These are phyloP conservation scores for Bruguiera sexangula DNA, from an alignment of 345 rosid genomes.

Conservation along the genomic window DNA sequence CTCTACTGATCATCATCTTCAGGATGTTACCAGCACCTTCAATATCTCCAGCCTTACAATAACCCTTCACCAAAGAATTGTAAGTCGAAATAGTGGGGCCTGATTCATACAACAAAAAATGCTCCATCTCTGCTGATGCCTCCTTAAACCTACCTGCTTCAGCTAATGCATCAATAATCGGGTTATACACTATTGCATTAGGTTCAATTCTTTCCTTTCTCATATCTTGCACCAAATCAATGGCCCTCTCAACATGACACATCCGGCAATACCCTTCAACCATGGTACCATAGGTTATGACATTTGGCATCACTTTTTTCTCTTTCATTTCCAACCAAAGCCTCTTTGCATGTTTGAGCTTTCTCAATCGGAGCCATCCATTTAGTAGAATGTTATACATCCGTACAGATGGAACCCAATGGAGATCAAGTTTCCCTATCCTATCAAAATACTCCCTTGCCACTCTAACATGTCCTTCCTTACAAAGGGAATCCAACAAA, in stretches of 20 bases:
- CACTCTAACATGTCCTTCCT: conserved; percentile 65
- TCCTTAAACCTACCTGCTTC: conserved; percentile 72
- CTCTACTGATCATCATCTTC: conserved; percentile 69
- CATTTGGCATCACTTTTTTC: conserved; percentile 48
- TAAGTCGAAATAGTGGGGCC: conserved; percentile 73
- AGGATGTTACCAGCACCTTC: conserved; percentile 65
- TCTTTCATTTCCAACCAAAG: conserved; percentile 66
- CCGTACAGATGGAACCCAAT: conserved; percentile 58
- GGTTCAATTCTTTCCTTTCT: conserved; percentile 56
- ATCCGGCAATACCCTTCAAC: conserved; percentile 76
- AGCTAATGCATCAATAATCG: conserved; percentile 73
- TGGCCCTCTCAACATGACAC: conserved; percentile 31
- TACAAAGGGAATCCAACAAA: conserved; percentile 78
- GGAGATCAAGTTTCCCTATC: conserved; percentile 27
- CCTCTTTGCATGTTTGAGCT: conserved; percentile 63
- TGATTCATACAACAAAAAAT: conserved; percentile 52
- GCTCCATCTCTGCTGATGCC: conserved; percentile 66
- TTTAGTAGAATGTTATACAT: conserved; percentile 66
- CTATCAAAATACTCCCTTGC: conserved; percentile 49
- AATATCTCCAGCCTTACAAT: conserved; percentile 70
- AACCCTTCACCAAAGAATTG: conserved; percentile 75
- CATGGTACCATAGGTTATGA: conserved; percentile 80
- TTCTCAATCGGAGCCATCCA: conserved; percentile 79
- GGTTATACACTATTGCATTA: conserved; percentile 58
- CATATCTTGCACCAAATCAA: conserved; percentile 55